phyloP scores from a whole-genome alignment of 179 eudicot species.

The Silene noctiflora region DNA sequence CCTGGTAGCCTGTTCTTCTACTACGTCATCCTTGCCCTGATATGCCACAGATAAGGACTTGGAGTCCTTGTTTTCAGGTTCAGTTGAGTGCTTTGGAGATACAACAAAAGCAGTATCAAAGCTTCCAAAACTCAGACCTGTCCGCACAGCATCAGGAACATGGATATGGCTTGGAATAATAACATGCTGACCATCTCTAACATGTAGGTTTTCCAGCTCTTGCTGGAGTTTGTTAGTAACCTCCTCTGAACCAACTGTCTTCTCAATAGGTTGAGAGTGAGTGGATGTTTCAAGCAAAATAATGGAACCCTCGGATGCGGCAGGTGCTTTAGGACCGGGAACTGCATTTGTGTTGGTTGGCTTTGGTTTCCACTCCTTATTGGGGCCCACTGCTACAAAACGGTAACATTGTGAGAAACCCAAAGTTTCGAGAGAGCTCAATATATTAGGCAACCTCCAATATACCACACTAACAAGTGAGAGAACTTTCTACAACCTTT shows the following conservation, averaged over 20 bases:
- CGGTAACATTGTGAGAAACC: conserved; percentile 1
- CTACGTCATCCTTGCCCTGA: conserved; percentile 44
- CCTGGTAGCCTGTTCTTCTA: conserved; percentile 49
- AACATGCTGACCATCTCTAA: conserved; percentile 62
- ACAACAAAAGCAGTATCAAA: conserved; percentile 60
- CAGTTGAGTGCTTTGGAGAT: conserved; percentile 27
- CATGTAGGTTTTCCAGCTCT: conserved; percentile 56
- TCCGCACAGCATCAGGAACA: conserved; percentile 75
- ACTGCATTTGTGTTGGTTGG: conserved; percentile 36
- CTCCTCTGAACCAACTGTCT: conserved; percentile 39
- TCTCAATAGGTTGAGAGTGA: conserved; percentile 26
- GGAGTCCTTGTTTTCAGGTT: conserved; percentile 35
- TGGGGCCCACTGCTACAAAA: conserved; percentile 41
- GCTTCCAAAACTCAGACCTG: conserved; percentile 80
- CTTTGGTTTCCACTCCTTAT: conserved; percentile 83
- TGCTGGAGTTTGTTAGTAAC: conserved; percentile 38
- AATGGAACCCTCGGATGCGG: conserved; percentile 35
- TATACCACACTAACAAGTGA: neutral
- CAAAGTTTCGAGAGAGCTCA: neutral
- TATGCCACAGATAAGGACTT: conserved; percentile 42
- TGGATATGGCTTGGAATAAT: conserved; percentile 82
- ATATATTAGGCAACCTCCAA: neutral
- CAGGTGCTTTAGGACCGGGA: conserved; percentile 40
- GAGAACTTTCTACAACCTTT: neutral
- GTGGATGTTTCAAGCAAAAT: conserved; percentile 32